phyloP scores from a whole-genome alignment of 345 rosid species.

The Eucalyptus camaldulensis region DNA sequence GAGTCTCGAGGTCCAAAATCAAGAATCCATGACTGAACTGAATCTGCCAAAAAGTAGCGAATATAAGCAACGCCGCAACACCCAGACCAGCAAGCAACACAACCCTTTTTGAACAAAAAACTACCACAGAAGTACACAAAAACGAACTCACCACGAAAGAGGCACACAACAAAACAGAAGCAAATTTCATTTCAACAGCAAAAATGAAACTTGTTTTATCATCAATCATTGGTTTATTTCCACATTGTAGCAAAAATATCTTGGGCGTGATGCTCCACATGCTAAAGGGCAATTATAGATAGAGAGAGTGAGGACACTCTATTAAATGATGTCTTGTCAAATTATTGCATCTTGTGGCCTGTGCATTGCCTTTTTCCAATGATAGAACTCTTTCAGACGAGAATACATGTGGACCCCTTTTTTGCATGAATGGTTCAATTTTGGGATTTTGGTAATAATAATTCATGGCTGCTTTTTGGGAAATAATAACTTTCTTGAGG shows the following conservation, averaged over 20 bases:
- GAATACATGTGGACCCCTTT: background rate
- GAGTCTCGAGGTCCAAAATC: constrained; percentile 39
- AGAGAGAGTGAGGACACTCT: background rate
- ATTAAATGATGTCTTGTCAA: background rate
- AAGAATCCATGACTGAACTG: constrained; percentile 68
- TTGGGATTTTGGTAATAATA: background rate
- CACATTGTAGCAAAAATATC: too few relatives aligned
- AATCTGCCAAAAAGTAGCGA: constrained; percentile 51
- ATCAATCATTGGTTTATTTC: too few relatives aligned
- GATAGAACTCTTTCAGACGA: background rate
- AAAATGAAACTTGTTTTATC: too few relatives aligned
- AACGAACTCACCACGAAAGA: background rate
- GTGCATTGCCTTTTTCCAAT: background rate
- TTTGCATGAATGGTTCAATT: background rate
- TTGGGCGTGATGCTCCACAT: background rate
- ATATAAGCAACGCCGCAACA: constrained; percentile 7
- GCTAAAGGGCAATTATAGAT: too few relatives aligned
- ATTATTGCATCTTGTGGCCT: background rate
- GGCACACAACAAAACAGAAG: background rate
- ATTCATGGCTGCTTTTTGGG: background rate
- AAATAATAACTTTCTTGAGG: background rate
- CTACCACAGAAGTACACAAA: too few relatives aligned
- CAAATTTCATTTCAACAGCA: too few relatives aligned
- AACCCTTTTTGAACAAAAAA: background rate
- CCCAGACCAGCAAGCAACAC: background rate